Evolutionary conservation across 352 stramenopile genomes (phyloP).

Genomic region (Phytophthora litchii): DNA sequence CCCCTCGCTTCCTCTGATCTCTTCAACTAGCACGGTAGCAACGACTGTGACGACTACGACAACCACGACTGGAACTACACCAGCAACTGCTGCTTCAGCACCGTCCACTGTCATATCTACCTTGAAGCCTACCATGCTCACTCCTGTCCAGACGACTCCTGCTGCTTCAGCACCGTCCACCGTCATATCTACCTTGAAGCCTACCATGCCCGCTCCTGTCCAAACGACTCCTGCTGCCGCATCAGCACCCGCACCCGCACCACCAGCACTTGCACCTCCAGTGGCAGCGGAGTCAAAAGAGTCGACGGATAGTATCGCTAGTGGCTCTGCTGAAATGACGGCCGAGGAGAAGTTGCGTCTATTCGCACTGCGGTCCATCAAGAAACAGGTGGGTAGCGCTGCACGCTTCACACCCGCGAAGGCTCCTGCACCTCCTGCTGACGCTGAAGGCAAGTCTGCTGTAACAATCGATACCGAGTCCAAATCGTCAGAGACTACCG

Average conservation of each 20-base stretch:
- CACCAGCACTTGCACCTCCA: conserved; percentile 16
- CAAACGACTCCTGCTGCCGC: conserved; percentile 15
- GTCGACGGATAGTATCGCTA: conserved; percentile 6
- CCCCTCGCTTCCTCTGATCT: conserved; percentile 16
- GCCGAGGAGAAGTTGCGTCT: conserved; percentile 68
- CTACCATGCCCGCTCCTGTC: conserved; percentile 19
- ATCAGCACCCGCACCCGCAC: conserved; percentile 3
- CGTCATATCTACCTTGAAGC: conserved; percentile 16
- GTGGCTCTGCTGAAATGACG: conserved; percentile 32
- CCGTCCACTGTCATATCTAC: conserved; percentile 15
- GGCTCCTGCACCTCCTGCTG: conserved; percentile 8
- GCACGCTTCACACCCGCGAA: conserved; percentile 39
- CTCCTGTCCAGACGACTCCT: conserved; percentile 19
- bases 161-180: conserved; percentile 14
- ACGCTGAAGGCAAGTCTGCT: conserved; percentile 28
- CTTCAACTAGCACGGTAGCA: conserved; percentile 14
- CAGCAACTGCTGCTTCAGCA: conserved; percentile 8
- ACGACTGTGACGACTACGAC: conserved; percentile 28
- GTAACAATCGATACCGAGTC: conserved; percentile 21
- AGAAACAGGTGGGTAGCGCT: conserved; percentile 54
- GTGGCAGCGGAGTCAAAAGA: conserved; percentile 18
- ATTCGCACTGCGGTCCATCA: conserved; percentile 73
- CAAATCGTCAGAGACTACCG: conserved; percentile 25
- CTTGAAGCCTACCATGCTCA: conserved; percentile 22
- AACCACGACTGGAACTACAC: conserved; percentile 6